Percentiles rank a stretch among this genome's conserved stretches.
phyloP scores from a whole-genome alignment of 495 filamentous ascomycete genomes.

The Penicillium paxilli region DNA sequence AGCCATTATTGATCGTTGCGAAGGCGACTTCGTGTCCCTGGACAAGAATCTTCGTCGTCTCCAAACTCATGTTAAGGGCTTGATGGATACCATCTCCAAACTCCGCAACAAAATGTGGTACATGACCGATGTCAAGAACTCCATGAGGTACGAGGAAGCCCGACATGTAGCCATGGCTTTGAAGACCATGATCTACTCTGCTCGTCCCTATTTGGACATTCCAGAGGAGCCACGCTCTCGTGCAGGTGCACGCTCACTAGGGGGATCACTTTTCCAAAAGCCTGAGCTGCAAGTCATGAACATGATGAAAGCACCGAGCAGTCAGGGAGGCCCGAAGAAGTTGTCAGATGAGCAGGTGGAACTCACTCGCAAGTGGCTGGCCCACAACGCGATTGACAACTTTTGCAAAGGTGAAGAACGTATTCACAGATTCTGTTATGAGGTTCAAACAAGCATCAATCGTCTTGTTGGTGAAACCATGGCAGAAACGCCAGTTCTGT shows the following conservation, averaged over 20 bases:
- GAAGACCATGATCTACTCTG: slow-evolving; percentile 77
- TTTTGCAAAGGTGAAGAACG: slow-evolving; percentile 95
- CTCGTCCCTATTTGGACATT: slow-evolving; percentile 41
- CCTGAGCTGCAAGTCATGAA: slow-evolving; percentile 87
- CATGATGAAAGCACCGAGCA: slow-evolving; percentile 76
- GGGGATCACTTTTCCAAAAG: slow-evolving; percentile 71
- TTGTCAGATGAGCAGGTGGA: slow-evolving; percentile 94
- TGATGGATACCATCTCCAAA: slow-evolving; percentile 36
- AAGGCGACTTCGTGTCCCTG: slow-evolving; percentile 38
- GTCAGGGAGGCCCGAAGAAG: slow-evolving; percentile 90
- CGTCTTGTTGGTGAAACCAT: slow-evolving; percentile 87
- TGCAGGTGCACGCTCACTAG: slow-evolving; percentile 45
- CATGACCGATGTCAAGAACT: slow-evolving; percentile 92
- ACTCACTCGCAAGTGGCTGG: slow-evolving; percentile 81
- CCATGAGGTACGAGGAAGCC: slow-evolving; percentile 85
- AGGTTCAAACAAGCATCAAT: slow-evolving; percentile 82
- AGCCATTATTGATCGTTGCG: slow-evolving; percentile 43
- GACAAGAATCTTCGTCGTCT: slow-evolving; percentile 38
- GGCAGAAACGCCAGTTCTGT: slow-evolving; percentile 83
- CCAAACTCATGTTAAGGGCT: slow-evolving; percentile 34
- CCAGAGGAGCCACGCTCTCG: slow-evolving; percentile 48
- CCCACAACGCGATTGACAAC: slow-evolving; percentile 80
- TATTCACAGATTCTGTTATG: slow-evolving; percentile 91
- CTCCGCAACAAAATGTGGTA: slow-evolving; percentile 97
- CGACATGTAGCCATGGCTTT: slow-evolving; percentile 82